Evolutionary conservation across 2,329 filamentous ascomycete species (phyloP), one percentile per base, ranked within the genome.

Genomic region (Lecanicillium sp.): DNA sequence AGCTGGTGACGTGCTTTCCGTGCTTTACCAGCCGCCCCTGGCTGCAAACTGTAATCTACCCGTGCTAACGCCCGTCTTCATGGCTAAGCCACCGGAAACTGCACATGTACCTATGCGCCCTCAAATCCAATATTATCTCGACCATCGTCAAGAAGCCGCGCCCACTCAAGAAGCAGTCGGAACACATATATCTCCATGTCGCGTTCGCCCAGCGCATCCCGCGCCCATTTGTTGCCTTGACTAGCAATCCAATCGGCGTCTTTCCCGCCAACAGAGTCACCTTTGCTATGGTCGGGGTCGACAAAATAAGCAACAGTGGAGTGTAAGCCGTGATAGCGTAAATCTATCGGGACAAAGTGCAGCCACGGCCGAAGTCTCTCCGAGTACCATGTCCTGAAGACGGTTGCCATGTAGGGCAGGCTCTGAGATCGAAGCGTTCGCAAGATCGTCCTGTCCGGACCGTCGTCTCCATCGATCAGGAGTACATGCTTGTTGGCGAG

Each of bases 151-250:
- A 81, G 71, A 32, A 88, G 52, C 44, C 83, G 63, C 3, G 72
- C 83, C 81, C 84, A 92, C 63, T 92, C 85, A 15, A 92, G 60
- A 49, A 92, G 59, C 43, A 92, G 55, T 33, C 85, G 65, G 53
- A 89, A 92, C 51, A 90, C 68, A 52, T 92, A 92, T 9, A 87
- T 72, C 57, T 88, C 82, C 75, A 83, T 85, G 51, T 92, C 86
- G 55, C 82, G 80, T 50, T 73, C 75, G 43, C 80, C 65, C 14
- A 88, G 49, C 11, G 75, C 80, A 53, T 68, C 67, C 6, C 64
- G 62, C 3, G 76, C 78, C 83, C 84, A 87, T 42, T 70, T 68
- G 37, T 69, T 65, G 2, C 83, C 83, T 45, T 78, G 63, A 40
- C 76, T 68, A 4, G 81, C 78, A 49, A 88, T 85, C 68, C 73